phyloP scores from a whole-genome alignment of 768 basidiomycete genomes.

The Mycena amicta region DNA sequence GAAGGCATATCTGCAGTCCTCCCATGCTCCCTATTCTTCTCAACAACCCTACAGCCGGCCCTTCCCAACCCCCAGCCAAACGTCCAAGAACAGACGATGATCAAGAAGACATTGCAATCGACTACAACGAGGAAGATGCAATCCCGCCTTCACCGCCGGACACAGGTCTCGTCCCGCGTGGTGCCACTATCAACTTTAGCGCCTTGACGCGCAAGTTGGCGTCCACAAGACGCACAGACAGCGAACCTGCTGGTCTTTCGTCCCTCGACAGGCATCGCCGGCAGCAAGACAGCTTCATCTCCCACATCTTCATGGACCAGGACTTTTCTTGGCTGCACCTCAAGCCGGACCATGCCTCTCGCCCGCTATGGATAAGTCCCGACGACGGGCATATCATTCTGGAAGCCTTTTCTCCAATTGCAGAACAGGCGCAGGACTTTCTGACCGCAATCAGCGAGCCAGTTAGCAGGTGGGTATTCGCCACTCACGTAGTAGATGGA shows the following conservation, averaged over 20 bases:
- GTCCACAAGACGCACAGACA: slow-evolving; percentile 54
- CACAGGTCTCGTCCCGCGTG: slow-evolving; percentile 59
- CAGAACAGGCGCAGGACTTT: slow-evolving; percentile 98
- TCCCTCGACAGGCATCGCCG: slow-evolving; percentile 67
- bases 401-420: slow-evolving; percentile 96
- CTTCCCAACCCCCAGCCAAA: slow-evolving; percentile 37
- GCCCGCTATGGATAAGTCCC: slow-evolving; percentile 96
- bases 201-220: slow-evolving; percentile 81
- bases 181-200: slow-evolving; percentile 86
- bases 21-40: slow-evolving; percentile 46
- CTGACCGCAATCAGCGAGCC: slow-evolving; percentile 98
- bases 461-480: slow-evolving; percentile 84
- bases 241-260: slow-evolving; percentile 46
- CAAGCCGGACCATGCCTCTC: slow-evolving; percentile 87
- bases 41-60: slow-evolving; percentile 36
- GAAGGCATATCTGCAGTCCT: slow-evolving; percentile 34
- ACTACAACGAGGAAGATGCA: slow-evolving; percentile 57
- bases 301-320: slow-evolving; percentile 81
- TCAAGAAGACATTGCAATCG: slow-evolving; percentile 58
- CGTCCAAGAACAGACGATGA: slow-evolving; percentile 49
- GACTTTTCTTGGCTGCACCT: slow-evolving; percentile 88
- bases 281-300: slow-evolving; percentile 75
- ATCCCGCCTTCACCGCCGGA: slow-evolving; percentile 58
- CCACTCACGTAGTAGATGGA: slow-evolving; percentile 36
- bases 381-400: slow-evolving; percentile 92